Base-by-base conservation (phyloP, 2,329 filamentous ascomycete genomes). In the Sclerotinia glacialis region DNA sequence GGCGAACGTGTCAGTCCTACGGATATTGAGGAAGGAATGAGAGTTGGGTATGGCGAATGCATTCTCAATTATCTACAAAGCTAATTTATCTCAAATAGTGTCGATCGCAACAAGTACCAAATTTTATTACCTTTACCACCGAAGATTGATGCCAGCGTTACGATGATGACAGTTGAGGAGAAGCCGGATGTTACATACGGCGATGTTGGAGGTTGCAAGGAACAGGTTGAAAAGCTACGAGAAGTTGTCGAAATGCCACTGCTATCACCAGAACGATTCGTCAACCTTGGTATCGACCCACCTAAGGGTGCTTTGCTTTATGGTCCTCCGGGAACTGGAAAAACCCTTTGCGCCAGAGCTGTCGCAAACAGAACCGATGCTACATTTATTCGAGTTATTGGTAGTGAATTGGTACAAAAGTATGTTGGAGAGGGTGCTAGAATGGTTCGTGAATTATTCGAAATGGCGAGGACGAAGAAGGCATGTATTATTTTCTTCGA, bases 121-220 rank as follows among this genome's bases (percentile, higher is more conserved):
- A 99, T 99, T 76, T 88, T 99, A 79, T 85, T 99, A 58, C 95
- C 95, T 46, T 82, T 99, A 65, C 95, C 95, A 53, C 95, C 95
- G 46, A 99, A 98, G 85, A 99, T 99, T 82, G 95, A 99, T 77
- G 94, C 95, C 64, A 97, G 92, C 73, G 95, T 99, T 72, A 99
- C 95, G 49, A 99, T 99, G 95, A 99, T 99, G 95, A 98, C 95
- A 61, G 95, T 99, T 71, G 95, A 99, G 83, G 95, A 99, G 82
- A 99, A 99, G 84, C 95, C 95, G 21, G 95, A 99, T 78, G 95
- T 99, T 69, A 99, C 95, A 70, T 99, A 99, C 75, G 95, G 95
- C 74, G 95, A 99, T 82, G 94, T 99, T 50, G 95, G 95, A 80
- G 95, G 95, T 66, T 98, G 93, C 86, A 99, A 99, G 81, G 95